Evolutionary conservation across 108 stramenopile genomes (phyloP).

Genomic region (Schizochytrium sp.): DNA sequence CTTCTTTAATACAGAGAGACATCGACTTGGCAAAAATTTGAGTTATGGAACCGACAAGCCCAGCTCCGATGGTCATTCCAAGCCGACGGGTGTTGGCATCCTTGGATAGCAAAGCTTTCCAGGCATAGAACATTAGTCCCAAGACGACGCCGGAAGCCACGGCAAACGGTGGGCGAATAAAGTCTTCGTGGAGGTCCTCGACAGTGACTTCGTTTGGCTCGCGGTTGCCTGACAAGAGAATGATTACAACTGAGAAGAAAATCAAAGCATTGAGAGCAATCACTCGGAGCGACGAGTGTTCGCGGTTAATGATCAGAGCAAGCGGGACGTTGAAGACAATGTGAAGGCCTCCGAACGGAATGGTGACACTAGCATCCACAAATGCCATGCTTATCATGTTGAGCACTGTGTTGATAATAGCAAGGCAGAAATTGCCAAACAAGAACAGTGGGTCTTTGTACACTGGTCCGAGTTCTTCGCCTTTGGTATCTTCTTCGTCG

Average conservation of each 20-base stretch:
- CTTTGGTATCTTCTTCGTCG: background rate
- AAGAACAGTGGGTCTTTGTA: constrained; percentile 4
- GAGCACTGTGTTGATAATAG: background rate
- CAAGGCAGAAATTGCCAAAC: constrained; percentile 34
- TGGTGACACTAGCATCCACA: constrained; percentile 32
- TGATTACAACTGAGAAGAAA: background rate
- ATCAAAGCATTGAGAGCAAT: constrained; percentile 7
- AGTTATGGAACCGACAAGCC: constrained; percentile 9
- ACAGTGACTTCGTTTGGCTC: background rate
- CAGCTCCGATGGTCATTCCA: background rate
- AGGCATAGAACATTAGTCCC: background rate
- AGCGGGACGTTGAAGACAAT: constrained; percentile 50
- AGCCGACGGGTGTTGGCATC: background rate
- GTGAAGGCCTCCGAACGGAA: constrained; percentile 56
- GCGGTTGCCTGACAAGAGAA: constrained; percentile 44
- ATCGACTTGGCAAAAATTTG: constrained; percentile 48
- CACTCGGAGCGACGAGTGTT: background rate
- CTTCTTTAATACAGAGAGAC: constrained; percentile 32
- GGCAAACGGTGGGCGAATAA: background rate
- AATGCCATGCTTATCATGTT: constrained; percentile 29
- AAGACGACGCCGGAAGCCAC: background rate
- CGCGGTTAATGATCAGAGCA: background rate
- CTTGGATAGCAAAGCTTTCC: background rate
- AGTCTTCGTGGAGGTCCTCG: background rate
- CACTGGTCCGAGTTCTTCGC: background rate